These are phyloP conservation scores for Mangifera indica DNA, from an alignment of 345 rosid species.

Conservation along the genomic window DNA sequence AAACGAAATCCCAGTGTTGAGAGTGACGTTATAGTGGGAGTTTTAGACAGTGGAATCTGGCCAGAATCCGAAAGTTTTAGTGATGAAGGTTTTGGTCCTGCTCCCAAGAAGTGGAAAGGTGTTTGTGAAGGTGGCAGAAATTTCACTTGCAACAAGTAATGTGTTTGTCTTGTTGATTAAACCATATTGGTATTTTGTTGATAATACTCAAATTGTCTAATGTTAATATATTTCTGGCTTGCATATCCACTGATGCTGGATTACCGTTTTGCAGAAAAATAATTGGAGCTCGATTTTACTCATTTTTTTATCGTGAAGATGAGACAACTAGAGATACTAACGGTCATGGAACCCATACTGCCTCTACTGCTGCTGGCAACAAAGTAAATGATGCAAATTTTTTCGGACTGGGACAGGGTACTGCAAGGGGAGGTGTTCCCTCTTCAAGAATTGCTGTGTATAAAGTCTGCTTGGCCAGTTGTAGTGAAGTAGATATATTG, in stretches of 20 bases:
- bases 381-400: conserved; percentile 34
- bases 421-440: conserved; percentile 61
- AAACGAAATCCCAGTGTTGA: background rate
- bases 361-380: conserved; percentile 69
- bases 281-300: conserved; percentile 42
- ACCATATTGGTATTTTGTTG: background rate
- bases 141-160: conserved; percentile 58
- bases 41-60: conserved; percentile 40
- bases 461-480: conserved; percentile 23
- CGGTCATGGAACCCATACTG: conserved; percentile 60
- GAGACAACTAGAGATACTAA: conserved; percentile 23
- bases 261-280: conserved; percentile 33
- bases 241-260: too few species aligned
- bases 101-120: conserved; percentile 53
- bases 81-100: conserved; percentile 50
- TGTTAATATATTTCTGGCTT: too few species aligned
- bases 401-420: conserved; percentile 51
- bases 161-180: too few species aligned
- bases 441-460: conserved; percentile 57
- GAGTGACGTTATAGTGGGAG: conserved; percentile 40
- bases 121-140: conserved; percentile 35
- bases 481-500: conserved; percentile 8
- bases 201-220: too few species aligned
- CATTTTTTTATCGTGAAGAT: rapidly evolving
- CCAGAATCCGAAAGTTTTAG: conserved; percentile 49